A percentile compares a stretch with the other conserved stretches of the same genome.
phyloP scores from a whole-genome alignment of 2,329 filamentous ascomycete species.

The Passalora sequoiae region DNA sequence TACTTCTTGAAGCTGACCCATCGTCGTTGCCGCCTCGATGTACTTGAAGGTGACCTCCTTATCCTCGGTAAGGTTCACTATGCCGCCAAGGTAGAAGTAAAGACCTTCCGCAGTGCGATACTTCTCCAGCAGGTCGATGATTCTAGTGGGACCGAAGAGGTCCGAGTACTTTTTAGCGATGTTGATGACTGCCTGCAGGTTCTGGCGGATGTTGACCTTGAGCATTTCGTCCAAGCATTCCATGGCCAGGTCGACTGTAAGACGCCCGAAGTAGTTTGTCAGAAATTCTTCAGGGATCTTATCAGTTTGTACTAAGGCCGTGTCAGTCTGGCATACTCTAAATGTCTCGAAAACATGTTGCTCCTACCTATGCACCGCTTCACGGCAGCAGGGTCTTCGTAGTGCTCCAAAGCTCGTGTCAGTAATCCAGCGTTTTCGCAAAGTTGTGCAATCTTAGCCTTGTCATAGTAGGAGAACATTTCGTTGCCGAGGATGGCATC shows the following conservation, averaged over 20 bases:
- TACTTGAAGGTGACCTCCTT: slow-evolving; percentile 98
- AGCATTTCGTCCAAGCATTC: slow-evolving; percentile 96
- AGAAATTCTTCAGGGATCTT: slow-evolving; percentile 90
- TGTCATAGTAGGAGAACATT: slow-evolving; percentile 98
- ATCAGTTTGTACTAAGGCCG: slow-evolving; percentile 77
- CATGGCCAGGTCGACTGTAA: slow-evolving; percentile 91
- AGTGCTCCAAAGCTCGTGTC: slow-evolving; percentile 75
- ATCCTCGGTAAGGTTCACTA: slow-evolving; percentile 95
- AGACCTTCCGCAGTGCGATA: slow-evolving; percentile 95
- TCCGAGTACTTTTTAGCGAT: slow-evolving; percentile 98
- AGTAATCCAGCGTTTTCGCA: slow-evolving; percentile 86
- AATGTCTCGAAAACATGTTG: no score
- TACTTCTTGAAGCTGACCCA: slow-evolving; percentile 90
- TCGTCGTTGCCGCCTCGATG: slow-evolving; percentile 91
- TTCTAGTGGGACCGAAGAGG: slow-evolving; percentile 74
- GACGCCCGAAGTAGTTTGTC: slow-evolving; percentile 83
- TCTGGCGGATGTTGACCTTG: slow-evolving; percentile 92
- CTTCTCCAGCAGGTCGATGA: slow-evolving; percentile 95
- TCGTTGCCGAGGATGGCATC: slow-evolving; percentile 97
- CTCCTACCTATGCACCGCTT: slow-evolving; percentile 88
- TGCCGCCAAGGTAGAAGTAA: slow-evolving; percentile 96
- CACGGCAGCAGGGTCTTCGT: slow-evolving; percentile 81
- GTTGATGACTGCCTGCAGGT: slow-evolving; percentile 88
- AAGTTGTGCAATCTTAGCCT: slow-evolving; percentile 76
- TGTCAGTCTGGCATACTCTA: no score